Evolutionary conservation across 352 stramenopile species (phyloP).

Genomic region (Achlya hypogyna): DNA sequence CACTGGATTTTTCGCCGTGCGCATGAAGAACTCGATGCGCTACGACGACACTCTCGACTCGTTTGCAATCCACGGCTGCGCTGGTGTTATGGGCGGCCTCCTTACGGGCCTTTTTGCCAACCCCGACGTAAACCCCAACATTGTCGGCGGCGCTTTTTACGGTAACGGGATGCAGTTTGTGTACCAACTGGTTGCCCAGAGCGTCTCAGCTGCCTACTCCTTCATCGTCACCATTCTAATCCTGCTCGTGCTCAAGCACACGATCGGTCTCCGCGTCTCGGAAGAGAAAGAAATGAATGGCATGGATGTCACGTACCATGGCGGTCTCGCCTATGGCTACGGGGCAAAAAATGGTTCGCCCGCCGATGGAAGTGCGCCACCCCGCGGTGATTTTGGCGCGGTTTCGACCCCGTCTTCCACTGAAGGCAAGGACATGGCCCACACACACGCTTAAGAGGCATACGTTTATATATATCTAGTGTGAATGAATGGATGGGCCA

Average conservation of each 20-base stretch:
- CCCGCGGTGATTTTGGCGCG: too few relatives aligned
- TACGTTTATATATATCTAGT: too few relatives aligned
- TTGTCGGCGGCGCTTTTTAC: conserved; percentile 45
- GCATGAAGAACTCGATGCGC: conserved; percentile 52
- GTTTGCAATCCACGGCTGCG: conserved; percentile 65
- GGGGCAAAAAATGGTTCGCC: neutral
- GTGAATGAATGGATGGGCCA: too few relatives aligned
- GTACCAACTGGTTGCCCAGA: conserved; percentile 47
- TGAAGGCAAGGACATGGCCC: too few relatives aligned
- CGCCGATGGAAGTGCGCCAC: neutral
- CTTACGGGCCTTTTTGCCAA: conserved; percentile 65
- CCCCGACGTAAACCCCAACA: conserved; percentile 42
- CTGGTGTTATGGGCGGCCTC: conserved; percentile 48
- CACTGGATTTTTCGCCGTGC: conserved; percentile 42
- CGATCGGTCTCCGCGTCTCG: conserved; percentile 57
- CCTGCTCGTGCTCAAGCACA: conserved; percentile 57
- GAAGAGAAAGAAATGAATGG: conserved; percentile 71
- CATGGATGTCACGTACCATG: conserved; percentile 72
- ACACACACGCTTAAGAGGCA: too few relatives aligned
- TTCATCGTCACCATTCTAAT: conserved; percentile 61
- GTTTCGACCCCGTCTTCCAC: too few relatives aligned
- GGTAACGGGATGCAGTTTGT: conserved; percentile 35
- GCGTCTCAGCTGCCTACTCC: conserved; percentile 53
- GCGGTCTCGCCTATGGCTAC: conserved; percentile 42
- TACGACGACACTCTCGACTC: conserved; percentile 79